Evolutionary conservation across 176 grass and related monocot genomes (phyloP).

Genomic region (Coix lacrymajobi): DNA sequence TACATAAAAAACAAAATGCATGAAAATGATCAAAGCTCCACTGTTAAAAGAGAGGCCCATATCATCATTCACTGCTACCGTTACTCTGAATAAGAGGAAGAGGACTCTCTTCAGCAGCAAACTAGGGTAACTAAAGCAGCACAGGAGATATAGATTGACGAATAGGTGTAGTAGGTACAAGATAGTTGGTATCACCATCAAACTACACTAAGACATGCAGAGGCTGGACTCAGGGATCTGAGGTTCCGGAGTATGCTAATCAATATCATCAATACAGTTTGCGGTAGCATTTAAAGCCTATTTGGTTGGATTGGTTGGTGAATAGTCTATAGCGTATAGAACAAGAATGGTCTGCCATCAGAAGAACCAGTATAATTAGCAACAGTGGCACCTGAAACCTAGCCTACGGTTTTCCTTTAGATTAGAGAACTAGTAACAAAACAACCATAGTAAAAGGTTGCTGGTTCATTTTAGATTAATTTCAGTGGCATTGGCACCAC

Average conservation of each 20-base stretch:
- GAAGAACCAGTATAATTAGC: conserved; percentile 34
- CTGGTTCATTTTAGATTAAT: conserved; percentile 3
- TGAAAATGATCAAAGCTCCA: background rate
- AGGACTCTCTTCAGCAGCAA: background rate
- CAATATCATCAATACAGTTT: conserved; percentile 37
- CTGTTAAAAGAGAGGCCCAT: background rate
- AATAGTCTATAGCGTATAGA: conserved; percentile 17
- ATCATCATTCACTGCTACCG: background rate
- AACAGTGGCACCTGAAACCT: conserved; percentile 35
- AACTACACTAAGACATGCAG: conserved; percentile 15
- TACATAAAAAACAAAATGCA: background rate
- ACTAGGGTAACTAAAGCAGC: background rate
- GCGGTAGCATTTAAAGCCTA: conserved; percentile 38
- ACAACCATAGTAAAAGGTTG: background rate
- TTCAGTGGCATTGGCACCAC: background rate
- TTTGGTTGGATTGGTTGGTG: conserved; percentile 42
- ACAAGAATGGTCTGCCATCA: conserved; percentile 29
- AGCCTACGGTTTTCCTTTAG: background rate
- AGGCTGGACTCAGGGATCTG: conserved; percentile 10
- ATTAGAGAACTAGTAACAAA: background rate
- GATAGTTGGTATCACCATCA: conserved; percentile 31
- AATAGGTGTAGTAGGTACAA: background rate
- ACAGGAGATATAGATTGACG: conserved; percentile 8
- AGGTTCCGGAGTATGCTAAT: conserved; percentile 25
- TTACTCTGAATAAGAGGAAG: conserved; percentile 12